phyloP scores from a whole-genome alignment of 108 stramenopile species.

The Seminavis robusta region DNA sequence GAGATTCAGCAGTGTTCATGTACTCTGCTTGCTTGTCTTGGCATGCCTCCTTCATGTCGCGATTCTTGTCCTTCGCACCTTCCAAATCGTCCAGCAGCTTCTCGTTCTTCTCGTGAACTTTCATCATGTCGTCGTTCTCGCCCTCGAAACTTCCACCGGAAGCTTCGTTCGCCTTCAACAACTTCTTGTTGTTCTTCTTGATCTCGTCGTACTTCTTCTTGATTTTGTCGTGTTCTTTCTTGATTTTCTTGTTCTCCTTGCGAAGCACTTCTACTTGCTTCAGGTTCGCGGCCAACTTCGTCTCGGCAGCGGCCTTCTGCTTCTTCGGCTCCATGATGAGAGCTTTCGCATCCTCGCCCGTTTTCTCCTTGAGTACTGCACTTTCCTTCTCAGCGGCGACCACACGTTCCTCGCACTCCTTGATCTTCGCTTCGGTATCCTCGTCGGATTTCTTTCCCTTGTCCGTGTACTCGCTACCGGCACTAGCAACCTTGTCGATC shows the following conservation, averaged over 20 bases:
- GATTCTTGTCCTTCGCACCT: conserved; percentile 38
- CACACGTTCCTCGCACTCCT: conserved; percentile 18
- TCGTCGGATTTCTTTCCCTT: conserved; percentile 16
- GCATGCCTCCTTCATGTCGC: conserved; percentile 62
- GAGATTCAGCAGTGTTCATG: conserved; percentile 65
- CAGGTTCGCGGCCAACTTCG: conserved; percentile 37
- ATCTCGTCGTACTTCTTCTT: conserved; percentile 13
- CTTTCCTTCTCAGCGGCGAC: conserved; percentile 36
- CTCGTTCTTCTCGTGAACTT: conserved; percentile 16
- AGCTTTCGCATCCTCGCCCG: conserved; percentile 40
- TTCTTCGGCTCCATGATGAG: conserved; percentile 27
- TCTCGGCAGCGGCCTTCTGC: conserved; percentile 36
- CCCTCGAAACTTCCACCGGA: conserved; percentile 10
- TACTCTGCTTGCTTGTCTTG: conserved; percentile 67
- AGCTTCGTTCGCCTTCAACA: conserved; percentile 11
- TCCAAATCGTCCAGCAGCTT: conserved; percentile 1
- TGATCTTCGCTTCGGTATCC: conserved; percentile 25
- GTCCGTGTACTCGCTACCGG: too few relatives aligned
- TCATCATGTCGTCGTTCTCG: background rate
- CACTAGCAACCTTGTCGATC: conserved; percentile 25
- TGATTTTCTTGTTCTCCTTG: conserved; percentile 51
- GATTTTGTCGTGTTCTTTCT: conserved; percentile 17
- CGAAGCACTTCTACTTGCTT: conserved; percentile 56
- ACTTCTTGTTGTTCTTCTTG: conserved; percentile 17
- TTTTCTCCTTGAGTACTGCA: conserved; percentile 28